Conservation (phyloP, 1,139 yeast genomes). For the Geotrichum reessii region DNA sequence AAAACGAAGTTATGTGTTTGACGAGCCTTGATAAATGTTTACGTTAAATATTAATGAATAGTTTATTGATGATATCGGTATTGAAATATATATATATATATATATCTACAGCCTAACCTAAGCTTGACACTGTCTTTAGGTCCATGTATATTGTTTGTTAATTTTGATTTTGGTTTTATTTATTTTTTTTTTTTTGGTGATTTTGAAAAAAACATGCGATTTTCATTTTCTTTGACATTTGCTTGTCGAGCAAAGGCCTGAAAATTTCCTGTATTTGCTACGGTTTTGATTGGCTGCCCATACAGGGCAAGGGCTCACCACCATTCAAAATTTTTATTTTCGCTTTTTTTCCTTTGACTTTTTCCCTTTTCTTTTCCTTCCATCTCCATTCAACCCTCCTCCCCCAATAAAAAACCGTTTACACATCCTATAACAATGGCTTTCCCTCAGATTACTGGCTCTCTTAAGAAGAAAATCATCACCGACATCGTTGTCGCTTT, state of each 20-base stretch:
- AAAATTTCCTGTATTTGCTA: conserved; percentile 3
- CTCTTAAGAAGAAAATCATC: conserved; percentile 74
- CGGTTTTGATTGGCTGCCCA: conserved; percentile 21
- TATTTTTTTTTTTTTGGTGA: neutral
- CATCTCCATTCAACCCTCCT: neutral
- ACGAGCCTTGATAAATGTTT: neutral
- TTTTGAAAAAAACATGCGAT: neutral
- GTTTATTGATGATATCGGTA: neutral
- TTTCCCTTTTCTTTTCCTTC: conserved; percentile 8
- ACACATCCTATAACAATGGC: conserved; percentile 48
- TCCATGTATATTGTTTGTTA: neutral
- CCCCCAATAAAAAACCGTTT: neutral
- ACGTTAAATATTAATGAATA: neutral
- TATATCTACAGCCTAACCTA: too few species aligned
- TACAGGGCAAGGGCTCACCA: neutral
- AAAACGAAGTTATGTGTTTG: neutral
- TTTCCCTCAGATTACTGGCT: conserved; percentile 85
- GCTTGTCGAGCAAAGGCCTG: neutral
- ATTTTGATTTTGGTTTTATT: neutral
- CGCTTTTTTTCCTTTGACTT: neutral
- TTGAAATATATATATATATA: too few species aligned
- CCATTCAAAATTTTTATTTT: neutral
- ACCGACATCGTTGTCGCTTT: conserved; percentile 58
- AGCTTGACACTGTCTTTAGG: too few species aligned
- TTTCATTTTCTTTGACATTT: neutral